Base-by-base conservation (phyloP, 2,329 filamentous ascomycete species). In the Pyrenophora tritici-repentis region DNA sequence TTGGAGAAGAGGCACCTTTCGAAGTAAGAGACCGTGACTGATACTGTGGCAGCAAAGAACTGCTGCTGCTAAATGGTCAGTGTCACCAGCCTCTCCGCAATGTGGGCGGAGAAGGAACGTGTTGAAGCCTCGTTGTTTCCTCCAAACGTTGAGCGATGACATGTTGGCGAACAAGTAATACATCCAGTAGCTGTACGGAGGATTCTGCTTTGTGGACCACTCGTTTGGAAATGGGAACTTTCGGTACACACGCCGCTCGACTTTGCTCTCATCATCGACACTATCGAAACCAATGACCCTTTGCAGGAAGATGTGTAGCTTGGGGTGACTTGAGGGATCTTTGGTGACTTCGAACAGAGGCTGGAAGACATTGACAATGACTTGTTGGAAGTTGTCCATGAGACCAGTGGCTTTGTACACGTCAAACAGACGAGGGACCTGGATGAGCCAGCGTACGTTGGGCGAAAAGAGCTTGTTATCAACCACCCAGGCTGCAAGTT, bases 121-220 rank as follows among this genome's bases (percentile, higher is more conserved):
- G 73, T 96, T 99, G 81, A 97, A 97, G 0, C 92, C 92, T 42
- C 93, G 87, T 68, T 88, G 86, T 69, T 91, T 93, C 36, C 94
- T 86, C 88, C 90, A 97, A 51, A 88, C 84, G 70, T 99, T 99
- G 63, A 99, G 81, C 8, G 92, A 96, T 1, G 88, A 83, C 73
- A 97, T 91, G 73, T 99, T 99, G 57, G 94, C 87, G 68, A 94
- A 97, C 45, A 97, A 81, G 69, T 96, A 96, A 76, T 99, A 99
- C 69, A 97, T 89, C 94, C 94, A 99, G 76, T 99, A 99, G 71
- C 89, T 97, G 77, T 99, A 99, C 0, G 94, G 94, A 12, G 94
- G 94, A 68, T 99, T 99, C 74, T 97, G 92, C 65, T 89, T 91
- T 1, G 91, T 91, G 58, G 86, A 84, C 94, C 94, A 99, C 46